Conservation (phyloP, 2,329 filamentous ascomycete species). For the Penicillium brasilianum region DNA sequence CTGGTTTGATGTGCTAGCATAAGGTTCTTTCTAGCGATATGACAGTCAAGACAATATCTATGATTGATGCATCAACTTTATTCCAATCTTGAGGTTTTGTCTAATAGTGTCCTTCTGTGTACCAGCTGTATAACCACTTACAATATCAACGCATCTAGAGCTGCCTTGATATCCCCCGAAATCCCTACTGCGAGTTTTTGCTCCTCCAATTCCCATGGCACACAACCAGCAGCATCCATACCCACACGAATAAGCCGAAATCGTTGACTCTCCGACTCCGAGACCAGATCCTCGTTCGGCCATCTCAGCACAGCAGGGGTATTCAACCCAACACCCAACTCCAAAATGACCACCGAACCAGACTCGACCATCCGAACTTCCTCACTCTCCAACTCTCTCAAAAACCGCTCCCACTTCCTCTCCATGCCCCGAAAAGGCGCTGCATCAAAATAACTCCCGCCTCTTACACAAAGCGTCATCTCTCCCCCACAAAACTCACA, state of each 20-base stretch:
- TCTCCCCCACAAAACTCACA: background rate
- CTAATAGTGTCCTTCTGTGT: background rate
- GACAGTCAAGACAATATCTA: slow-evolving; percentile 7
- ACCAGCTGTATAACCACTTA: background rate
- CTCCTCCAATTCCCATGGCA: slow-evolving; percentile 2
- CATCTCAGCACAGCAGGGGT: background rate
- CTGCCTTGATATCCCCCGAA: slow-evolving; percentile 4
- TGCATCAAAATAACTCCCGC: background rate
- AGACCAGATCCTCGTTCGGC: background rate
- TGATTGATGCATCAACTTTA: slow-evolving; percentile 8
- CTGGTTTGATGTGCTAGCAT: background rate
- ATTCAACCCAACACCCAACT: background rate
- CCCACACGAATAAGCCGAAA: slow-evolving; percentile 4
- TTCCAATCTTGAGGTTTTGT: too few species aligned
- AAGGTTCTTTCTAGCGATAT: slow-evolving; percentile 12
- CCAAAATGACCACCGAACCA: background rate
- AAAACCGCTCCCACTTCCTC: background rate
- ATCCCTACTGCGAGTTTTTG: background rate
- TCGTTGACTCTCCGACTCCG: background rate
- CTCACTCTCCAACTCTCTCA: background rate
- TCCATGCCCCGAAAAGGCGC: background rate
- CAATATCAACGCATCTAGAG: background rate
- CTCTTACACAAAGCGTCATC: background rate
- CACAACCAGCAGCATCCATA: background rate
- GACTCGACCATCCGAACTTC: background rate